Evolutionary conservation across 495 filamentous ascomycete species (phyloP).

Genomic region (Tetracladium setigerum): DNA sequence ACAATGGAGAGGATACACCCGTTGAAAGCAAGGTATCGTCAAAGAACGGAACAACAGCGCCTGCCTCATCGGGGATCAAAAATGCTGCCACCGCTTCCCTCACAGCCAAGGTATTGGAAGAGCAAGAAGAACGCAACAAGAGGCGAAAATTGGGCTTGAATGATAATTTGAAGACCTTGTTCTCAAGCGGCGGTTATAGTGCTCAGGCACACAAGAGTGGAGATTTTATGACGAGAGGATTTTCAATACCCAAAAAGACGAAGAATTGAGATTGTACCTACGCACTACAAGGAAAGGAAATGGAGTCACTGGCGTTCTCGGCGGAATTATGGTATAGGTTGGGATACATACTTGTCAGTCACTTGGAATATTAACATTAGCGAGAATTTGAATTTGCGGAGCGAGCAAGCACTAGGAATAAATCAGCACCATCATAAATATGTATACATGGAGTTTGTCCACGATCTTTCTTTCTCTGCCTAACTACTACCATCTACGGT

Average conservation of each 20-base stretch:
- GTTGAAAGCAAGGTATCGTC: neutral
- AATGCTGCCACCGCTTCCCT: slow-evolving; percentile 77
- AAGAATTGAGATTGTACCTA: neutral
- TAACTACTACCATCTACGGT: too few species aligned
- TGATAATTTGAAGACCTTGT: slow-evolving; percentile 64
- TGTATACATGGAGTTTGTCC: too few species aligned
- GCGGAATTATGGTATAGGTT: too few species aligned
- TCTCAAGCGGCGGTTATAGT: slow-evolving; percentile 43
- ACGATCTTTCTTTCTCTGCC: too few species aligned
- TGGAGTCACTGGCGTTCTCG: too few species aligned
- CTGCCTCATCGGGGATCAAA: slow-evolving; percentile 56
- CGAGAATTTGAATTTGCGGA: too few species aligned
- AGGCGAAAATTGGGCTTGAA: slow-evolving; percentile 62
- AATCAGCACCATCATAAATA: too few species aligned
- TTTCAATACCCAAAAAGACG: slow-evolving; percentile 44
- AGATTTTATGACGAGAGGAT: slow-evolving; percentile 78
- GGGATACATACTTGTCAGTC: too few species aligned
- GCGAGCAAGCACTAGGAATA: too few species aligned
- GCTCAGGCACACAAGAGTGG: slow-evolving; percentile 42
- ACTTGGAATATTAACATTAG: too few species aligned
- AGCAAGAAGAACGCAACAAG: slow-evolving; percentile 78
- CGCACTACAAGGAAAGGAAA: neutral
- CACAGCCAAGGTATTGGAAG: slow-evolving; percentile 76
- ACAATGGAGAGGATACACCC: slow-evolving; percentile 8
- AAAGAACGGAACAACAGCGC: slow-evolving; percentile 23